These are phyloP conservation scores for Chaetomium cochliodes DNA, from an alignment of 495 filamentous ascomycete species.

Conservation along the genomic window DNA sequence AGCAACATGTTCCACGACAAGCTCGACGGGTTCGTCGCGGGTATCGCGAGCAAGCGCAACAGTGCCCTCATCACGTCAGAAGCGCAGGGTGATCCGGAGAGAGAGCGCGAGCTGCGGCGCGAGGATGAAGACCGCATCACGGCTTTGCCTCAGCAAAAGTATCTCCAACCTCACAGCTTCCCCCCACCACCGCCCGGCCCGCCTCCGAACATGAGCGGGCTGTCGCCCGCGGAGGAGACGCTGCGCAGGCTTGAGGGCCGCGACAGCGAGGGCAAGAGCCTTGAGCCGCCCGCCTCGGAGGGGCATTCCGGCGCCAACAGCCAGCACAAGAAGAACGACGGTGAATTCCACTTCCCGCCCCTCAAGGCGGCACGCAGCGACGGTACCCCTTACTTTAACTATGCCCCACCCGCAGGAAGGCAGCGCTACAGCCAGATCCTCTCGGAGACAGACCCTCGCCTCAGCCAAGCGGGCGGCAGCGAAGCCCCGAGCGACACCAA, in stretches of 20 bases:
- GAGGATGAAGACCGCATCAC: slow-evolving; percentile 85
- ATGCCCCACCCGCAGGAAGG: slow-evolving; percentile 48
- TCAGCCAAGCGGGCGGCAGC: slow-evolving; percentile 32
- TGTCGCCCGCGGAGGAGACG: slow-evolving; percentile 42
- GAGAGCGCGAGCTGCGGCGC: slow-evolving; percentile 73
- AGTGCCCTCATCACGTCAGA: slow-evolving; percentile 76
- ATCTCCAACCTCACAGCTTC: slow-evolving; percentile 52
- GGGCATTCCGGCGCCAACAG: slow-evolving; percentile 7
- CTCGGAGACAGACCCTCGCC: slow-evolving; percentile 29
- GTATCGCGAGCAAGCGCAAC: slow-evolving; percentile 77
- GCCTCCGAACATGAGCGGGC: slow-evolving; percentile 40
- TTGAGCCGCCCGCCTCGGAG: not conserved
- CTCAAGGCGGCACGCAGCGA: slow-evolving; percentile 41
- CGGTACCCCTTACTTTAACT: slow-evolving; percentile 52
- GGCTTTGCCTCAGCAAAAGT: slow-evolving; percentile 66
- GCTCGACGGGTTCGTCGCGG: slow-evolving; percentile 76
- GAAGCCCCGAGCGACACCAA: slow-evolving; percentile 19
- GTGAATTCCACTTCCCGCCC: slow-evolving; percentile 56
- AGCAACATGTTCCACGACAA: slow-evolving; percentile 76
- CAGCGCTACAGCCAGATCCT: slow-evolving; percentile 40
- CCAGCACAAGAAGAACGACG: slow-evolving; percentile 36
- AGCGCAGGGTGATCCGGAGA: slow-evolving; percentile 73
- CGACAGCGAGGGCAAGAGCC: slow-evolving; percentile 24
- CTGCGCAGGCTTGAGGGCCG: slow-evolving; percentile 47
- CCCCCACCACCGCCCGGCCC: slow-evolving; percentile 47